A percentile compares a stretch with the other conserved stretches of the same genome.
These are phyloP conservation scores for Paecilomyces fulvus DNA, from an alignment of 2,329 filamentous ascomycete genomes.

Conservation along the genomic window DNA sequence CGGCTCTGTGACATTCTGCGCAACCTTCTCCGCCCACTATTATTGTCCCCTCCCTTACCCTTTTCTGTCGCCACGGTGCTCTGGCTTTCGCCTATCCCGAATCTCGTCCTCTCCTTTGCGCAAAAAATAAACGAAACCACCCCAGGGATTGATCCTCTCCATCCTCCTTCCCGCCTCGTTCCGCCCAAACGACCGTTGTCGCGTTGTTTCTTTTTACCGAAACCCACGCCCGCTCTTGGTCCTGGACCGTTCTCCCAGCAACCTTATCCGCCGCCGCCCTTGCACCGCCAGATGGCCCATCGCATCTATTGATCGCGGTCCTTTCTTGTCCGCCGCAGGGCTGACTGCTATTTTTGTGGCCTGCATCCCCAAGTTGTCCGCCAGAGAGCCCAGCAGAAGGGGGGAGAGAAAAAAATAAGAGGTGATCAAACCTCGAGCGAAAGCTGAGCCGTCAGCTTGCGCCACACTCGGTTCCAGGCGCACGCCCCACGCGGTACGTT, in stretches of 20 bases:
- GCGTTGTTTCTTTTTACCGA: not conserved
- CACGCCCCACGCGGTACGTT: slow-evolving; percentile 25
- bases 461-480: slow-evolving; percentile 35
- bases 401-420: slow-evolving; percentile 8
- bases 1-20: not conserved
- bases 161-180: not conserved
- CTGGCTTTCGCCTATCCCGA: not conserved
- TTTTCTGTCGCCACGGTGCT: not conserved
- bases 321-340: slow-evolving; percentile 7
- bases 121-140: not conserved
- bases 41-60: not conserved
- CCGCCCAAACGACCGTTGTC: not conserved
- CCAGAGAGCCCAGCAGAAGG: slow-evolving; percentile 2
- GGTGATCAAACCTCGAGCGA: slow-evolving; percentile 10
- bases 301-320: slow-evolving; percentile 3
- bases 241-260: not conserved
- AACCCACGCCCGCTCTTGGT: not conserved
- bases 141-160: not conserved
- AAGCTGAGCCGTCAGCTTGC: slow-evolving; percentile 38
- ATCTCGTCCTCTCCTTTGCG: not conserved
- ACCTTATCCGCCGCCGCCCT: slow-evolving; percentile 1
- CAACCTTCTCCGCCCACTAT: not conserved
- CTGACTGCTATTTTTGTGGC: slow-evolving; percentile 20
- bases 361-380: slow-evolving; percentile 8
- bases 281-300: slow-evolving; percentile 3